A percentile compares a stretch with the other conserved stretches of the same genome.
These are phyloP conservation scores for Neurospora intermedia DNA, from an alignment of 495 filamentous ascomycete genomes.

Conservation along the genomic window DNA sequence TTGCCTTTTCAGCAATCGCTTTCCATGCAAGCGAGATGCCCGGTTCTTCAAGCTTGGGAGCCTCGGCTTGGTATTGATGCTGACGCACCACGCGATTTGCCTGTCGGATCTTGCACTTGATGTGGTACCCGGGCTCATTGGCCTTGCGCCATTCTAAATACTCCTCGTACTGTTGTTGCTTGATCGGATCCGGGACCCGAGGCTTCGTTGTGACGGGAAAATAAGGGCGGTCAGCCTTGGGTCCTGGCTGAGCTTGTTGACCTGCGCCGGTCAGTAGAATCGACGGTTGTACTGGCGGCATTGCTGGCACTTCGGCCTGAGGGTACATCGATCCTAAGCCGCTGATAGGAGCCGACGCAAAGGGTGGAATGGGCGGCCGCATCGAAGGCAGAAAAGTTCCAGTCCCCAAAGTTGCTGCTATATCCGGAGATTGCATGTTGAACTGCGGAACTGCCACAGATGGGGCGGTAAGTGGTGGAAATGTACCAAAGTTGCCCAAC, in stretches of 20 bases:
- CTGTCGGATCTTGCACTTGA: conserved; percentile 32
- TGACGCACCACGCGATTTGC: conserved; percentile 28
- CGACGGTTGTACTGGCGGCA: background rate
- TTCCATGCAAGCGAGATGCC: conserved; percentile 8
- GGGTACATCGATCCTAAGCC: background rate
- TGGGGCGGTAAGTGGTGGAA: background rate
- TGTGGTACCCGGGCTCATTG: conserved; percentile 28
- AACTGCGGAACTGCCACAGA: background rate
- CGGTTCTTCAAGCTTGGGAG: background rate
- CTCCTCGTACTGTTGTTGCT: conserved; percentile 32
- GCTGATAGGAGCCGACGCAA: background rate
- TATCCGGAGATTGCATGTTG: background rate
- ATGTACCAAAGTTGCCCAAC: background rate
- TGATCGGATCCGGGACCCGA: conserved; percentile 22
- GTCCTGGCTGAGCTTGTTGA: background rate
- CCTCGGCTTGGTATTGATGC: conserved; percentile 7
- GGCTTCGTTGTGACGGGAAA: conserved; percentile 26
- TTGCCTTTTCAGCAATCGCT: conserved; percentile 20
- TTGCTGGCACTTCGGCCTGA: background rate
- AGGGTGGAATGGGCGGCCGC: background rate
- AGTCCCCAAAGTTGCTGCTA: background rate
- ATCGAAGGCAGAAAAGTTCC: background rate
- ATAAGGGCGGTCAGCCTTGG: conserved; percentile 11
- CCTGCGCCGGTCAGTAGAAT: background rate
- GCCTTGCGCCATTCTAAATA: conserved; percentile 33